phyloP scores from a whole-genome alignment of 73 alveolate genomes.

The Stentor coeruleus region DNA sequence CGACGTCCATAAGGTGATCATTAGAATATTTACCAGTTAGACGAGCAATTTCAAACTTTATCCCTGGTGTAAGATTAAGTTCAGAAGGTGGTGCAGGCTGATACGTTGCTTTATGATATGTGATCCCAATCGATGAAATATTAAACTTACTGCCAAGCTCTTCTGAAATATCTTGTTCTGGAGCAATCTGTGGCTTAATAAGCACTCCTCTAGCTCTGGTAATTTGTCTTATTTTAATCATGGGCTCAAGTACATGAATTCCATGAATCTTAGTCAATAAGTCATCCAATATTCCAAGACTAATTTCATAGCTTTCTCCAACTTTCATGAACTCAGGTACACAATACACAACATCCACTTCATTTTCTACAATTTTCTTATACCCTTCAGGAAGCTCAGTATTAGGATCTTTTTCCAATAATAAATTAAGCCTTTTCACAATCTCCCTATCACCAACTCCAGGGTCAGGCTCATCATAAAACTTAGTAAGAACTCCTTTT shows the following conservation, averaged over 20 bases:
- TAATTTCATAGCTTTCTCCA: constrained; percentile 21
- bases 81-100: constrained; percentile 15
- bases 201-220: constrained; percentile 24
- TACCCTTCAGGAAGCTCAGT: constrained; percentile 75
- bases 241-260: constrained; percentile 12
- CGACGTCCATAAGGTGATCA: neutral
- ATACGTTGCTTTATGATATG: constrained; percentile 1
- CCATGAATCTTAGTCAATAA: constrained; percentile 36
- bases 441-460: constrained; percentile 63
- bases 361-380: constrained; percentile 46
- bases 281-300: constrained; percentile 30
- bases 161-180: neutral
- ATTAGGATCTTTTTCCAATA: constrained; percentile 51
- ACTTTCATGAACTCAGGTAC: constrained; percentile 45
- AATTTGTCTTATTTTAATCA: neutral
- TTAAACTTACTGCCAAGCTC: neutral
- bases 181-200: neutral
- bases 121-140: constrained; percentile 6
- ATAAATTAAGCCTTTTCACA: constrained; percentile 54
- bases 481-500: constrained; percentile 41
- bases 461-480: constrained; percentile 62
- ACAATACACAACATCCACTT: constrained; percentile 38
- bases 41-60: constrained; percentile 9
- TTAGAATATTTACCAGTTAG: neutral
- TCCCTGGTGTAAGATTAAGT: neutral